These are phyloP conservation scores for Pisolithus tinctorius DNA, from an alignment of 768 basidiomycete genomes.

Conservation along the genomic window DNA sequence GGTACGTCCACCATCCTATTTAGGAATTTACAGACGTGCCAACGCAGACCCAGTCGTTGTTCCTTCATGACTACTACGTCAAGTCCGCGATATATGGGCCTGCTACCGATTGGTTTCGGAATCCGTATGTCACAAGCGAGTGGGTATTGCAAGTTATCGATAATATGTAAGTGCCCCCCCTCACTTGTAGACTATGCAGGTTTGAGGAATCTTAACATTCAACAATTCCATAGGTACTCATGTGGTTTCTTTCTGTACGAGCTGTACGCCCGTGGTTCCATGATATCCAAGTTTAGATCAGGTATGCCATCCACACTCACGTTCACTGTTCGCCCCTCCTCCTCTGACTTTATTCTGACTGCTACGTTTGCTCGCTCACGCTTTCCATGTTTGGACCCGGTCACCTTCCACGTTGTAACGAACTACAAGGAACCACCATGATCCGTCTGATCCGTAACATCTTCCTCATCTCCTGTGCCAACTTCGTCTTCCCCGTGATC, in stretches of 20 bases:
- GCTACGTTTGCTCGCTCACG: too few species aligned
- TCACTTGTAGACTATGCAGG: too few species aligned
- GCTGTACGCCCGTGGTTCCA: constrained; percentile 1
- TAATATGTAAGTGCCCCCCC: not conserved
- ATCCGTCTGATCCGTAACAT: constrained; percentile 22
- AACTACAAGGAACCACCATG: not conserved
- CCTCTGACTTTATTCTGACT: not conserved
- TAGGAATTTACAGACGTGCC: not conserved
- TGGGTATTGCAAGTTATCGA: not conserved
- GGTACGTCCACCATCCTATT: constrained; percentile 7
- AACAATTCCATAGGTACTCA: constrained; percentile 13
- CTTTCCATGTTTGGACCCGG: too few species aligned
- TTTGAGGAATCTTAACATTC: not conserved
- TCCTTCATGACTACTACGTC: constrained; percentile 7
- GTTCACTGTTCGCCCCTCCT: not conserved
- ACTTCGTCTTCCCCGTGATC: constrained; percentile 34
- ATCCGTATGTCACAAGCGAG: not conserved
- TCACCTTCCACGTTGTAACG: not conserved
- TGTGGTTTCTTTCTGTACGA: constrained; percentile 24
- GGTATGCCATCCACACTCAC: not conserved
- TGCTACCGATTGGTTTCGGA: constrained; percentile 1
- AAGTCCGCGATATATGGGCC: not conserved
- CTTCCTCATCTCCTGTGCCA: constrained; percentile 31
- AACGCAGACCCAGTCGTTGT: not conserved
- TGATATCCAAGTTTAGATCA: not conserved